phyloP scores from a whole-genome alignment of 805 yeast genomes.

The Yarrowia yakushimensis region DNA sequence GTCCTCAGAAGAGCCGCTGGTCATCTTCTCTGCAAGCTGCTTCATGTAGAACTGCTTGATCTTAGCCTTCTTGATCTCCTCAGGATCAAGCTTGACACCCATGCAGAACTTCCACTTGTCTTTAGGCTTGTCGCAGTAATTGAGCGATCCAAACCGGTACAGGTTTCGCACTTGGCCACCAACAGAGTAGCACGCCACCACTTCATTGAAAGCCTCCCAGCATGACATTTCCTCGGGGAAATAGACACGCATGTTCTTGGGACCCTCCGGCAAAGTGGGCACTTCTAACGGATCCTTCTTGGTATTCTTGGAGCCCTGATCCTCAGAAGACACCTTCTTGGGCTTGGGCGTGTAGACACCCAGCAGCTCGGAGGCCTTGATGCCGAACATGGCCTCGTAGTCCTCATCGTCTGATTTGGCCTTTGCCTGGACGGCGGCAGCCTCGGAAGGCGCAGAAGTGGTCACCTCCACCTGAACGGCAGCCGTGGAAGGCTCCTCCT shows the following conservation, averaged over 20 bases:
- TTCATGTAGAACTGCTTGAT: slow-evolving; percentile 70
- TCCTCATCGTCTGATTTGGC: slow-evolving; percentile 22
- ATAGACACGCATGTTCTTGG: slow-evolving; percentile 27
- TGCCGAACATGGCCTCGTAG: slow-evolving; percentile 24
- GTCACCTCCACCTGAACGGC: background rate
- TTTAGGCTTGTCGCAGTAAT: slow-evolving; percentile 64
- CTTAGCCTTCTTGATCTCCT: slow-evolving; percentile 47
- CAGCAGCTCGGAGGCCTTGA: slow-evolving; percentile 13
- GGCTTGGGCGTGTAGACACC: slow-evolving; percentile 18
- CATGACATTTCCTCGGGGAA: slow-evolving; percentile 58
- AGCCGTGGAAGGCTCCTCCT: slow-evolving; percentile 15
- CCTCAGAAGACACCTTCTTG: background rate
- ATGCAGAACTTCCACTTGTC: slow-evolving; percentile 80
- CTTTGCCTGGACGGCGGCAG: slow-evolving; percentile 5
- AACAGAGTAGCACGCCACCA: slow-evolving; percentile 78
- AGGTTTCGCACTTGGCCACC: slow-evolving; percentile 87
- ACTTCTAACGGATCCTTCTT: slow-evolving; percentile 11
- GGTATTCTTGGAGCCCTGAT: background rate
- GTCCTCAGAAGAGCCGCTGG: slow-evolving; percentile 75
- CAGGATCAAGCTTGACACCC: slow-evolving; percentile 53
- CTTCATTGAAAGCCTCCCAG: slow-evolving; percentile 80
- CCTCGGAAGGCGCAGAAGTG: background rate
- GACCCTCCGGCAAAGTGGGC: slow-evolving; percentile 7
- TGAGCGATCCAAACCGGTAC: slow-evolving; percentile 77
- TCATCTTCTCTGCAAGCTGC: slow-evolving; percentile 56